Base-by-base conservation (phyloP, 768 basidiomycete genomes). In the Phlebiopsis gigantea region DNA sequence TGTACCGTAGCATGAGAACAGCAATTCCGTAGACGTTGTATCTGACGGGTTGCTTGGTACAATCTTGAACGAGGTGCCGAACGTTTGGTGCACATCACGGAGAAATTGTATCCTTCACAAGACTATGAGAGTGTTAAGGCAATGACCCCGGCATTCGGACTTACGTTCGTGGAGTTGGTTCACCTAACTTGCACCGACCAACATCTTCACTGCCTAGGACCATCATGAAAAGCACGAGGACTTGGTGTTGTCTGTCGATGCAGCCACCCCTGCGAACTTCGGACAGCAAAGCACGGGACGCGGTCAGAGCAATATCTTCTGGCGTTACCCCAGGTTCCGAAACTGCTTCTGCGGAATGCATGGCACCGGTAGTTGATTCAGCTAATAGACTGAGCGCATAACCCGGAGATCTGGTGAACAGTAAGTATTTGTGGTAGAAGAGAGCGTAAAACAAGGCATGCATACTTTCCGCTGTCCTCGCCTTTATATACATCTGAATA, bases 401-500 rank as follows among this genome's bases (percentile, higher is more conserved):
- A 0, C 96, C 97, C 5, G 97, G 97, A 0, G 97, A 99, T 73
- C 94, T 97, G 61, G 19, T 45, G 26, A 7, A 46, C 28, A 4
- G 46, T 60, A 8, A 57, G 41, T 29, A 8, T 4, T 41, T 29
- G 12, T 22, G 5, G 24, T 1, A 6, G 19, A 4, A 41, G 8
- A 4, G n/a, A 47, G 24, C n/a, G n/a, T n/a, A n/a, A n/a, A 45
- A 17, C 15, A 45, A 26, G 14, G 39, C 12, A 24, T 0, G n/a
- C 93, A 60, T 63, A 95, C 95, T 93, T 98, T 71, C 96, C 96
- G 62, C 93, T 94, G 60, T 98, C 97, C 17, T 92, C 90, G 6
- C 95, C 95, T 69, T 97, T 96, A 74, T 97, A 98, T 22, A 98
- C 94, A 61, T 99, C 97, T 3, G 97, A 96, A 69, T 98, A 96